Conservation (phyloP, 2,329 filamentous ascomycete species). For the Ophiostoma tasmaniense region DNA sequence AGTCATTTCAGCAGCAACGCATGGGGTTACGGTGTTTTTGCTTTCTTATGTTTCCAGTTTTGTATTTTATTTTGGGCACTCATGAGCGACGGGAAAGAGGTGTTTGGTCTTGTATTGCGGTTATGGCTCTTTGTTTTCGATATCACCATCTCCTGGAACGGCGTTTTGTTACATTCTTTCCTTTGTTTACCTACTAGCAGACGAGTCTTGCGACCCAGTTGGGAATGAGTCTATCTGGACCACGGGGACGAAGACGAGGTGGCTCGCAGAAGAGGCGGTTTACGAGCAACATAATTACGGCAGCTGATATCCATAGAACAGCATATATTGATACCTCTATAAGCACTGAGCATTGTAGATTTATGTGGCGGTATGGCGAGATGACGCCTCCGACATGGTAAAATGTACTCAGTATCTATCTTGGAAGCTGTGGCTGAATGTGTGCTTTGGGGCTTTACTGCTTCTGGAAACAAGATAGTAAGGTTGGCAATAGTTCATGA, state of each 20-base stretch:
- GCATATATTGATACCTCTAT: not conserved
- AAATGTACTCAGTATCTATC: not conserved
- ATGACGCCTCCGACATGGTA: not conserved
- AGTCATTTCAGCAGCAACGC: constrained; percentile 12
- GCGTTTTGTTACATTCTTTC: constrained; percentile 5
- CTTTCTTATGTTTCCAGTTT: not conserved
- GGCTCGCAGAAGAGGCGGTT: not conserved
- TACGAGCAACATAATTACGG: not conserved
- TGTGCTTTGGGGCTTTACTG: not conserved
- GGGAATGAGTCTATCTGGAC: not conserved
- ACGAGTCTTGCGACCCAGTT: not conserved
- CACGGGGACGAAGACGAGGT: not conserved
- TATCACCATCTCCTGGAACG: constrained; percentile 7
- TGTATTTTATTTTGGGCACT: constrained; percentile 6
- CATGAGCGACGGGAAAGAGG: constrained; percentile 11
- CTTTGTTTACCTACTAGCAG: not conserved
- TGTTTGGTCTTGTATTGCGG: constrained; percentile 11
- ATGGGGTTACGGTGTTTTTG: constrained; percentile 12
- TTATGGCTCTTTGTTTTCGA: constrained; percentile 9
- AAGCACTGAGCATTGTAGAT: no score
- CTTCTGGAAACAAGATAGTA: not conserved
- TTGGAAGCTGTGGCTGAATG: no score
- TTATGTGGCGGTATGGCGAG: not conserved
- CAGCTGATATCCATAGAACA: constrained; percentile 3
- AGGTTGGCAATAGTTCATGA: not conserved